Evolutionary conservation across 1,139 yeast species (phyloP).

Genomic region (Saccharomycopsis hybrid): DNA sequence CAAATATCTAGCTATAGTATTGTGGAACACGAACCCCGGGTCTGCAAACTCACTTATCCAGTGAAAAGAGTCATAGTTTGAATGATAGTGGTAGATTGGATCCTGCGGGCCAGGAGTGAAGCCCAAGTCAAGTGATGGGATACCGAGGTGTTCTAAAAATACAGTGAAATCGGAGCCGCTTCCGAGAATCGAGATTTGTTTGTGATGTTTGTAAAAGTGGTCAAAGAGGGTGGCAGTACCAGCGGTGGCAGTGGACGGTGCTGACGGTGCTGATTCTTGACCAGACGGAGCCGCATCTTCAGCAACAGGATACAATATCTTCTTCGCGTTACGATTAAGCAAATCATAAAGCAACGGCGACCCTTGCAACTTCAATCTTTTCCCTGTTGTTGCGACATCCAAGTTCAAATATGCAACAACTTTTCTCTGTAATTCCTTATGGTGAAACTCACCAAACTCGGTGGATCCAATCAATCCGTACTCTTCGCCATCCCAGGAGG

Average conservation of each 20-base stretch:
- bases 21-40: slow-evolving; percentile 51
- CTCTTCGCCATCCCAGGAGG: slow-evolving; percentile 75
- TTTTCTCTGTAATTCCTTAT: slow-evolving; percentile 36
- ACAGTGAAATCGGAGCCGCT: slow-evolving; percentile 68
- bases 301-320: slow-evolving; percentile 32
- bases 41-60: slow-evolving; percentile 62
- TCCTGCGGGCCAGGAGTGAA: slow-evolving; percentile 38
- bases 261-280: neutral
- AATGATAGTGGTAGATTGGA: slow-evolving; percentile 61
- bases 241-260: neutral
- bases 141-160: slow-evolving; percentile 59
- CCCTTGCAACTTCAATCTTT: slow-evolving; percentile 37
- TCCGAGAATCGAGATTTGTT: slow-evolving; percentile 43
- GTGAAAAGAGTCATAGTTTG: slow-evolving; percentile 59
- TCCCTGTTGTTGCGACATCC: slow-evolving; percentile 56
- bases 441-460: slow-evolving; percentile 58
- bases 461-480: slow-evolving; percentile 63
- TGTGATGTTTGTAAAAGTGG: slow-evolving; percentile 42
- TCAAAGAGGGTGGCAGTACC: slow-evolving; percentile 32
- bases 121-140: slow-evolving; percentile 56
- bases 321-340: slow-evolving; percentile 34
- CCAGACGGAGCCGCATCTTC: neutral
- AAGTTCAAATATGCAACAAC: slow-evolving; percentile 56
- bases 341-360: slow-evolving; percentile 48
- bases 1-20: slow-evolving; percentile 43